These are phyloP conservation scores for Astrothelium subdiscretum DNA, from an alignment of 495 filamentous ascomycete genomes.

Conservation along the genomic window DNA sequence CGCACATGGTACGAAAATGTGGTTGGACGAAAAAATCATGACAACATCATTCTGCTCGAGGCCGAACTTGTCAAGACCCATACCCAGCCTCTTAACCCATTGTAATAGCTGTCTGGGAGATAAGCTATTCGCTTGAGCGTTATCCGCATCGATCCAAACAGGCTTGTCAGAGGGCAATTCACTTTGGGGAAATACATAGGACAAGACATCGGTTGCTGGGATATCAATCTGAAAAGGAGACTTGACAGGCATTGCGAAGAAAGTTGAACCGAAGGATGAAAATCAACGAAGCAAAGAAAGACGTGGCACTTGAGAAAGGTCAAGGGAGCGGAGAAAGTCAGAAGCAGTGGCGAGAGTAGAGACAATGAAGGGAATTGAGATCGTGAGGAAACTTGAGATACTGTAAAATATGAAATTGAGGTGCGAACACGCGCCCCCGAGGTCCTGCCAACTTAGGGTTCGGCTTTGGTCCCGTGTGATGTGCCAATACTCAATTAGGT, in stretches of 20 bases:
- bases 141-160: conserved; percentile 37
- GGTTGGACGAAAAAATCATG: conserved; percentile 35
- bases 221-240: conserved; percentile 32
- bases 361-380: too few species aligned
- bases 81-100: conserved; percentile 33
- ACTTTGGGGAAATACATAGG: conserved; percentile 33
- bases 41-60: conserved; percentile 32
- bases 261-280: not conserved
- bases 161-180: conserved; percentile 28
- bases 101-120: conserved; percentile 29
- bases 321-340: not conserved
- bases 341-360: too few species aligned
- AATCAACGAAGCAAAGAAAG: not conserved
- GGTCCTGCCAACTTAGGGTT: too few species aligned
- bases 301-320: not conserved
- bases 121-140: conserved; percentile 25
- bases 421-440: too few species aligned
- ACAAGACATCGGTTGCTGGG: conserved; percentile 32
- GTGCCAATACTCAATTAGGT: too few species aligned
- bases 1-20: conserved; percentile 37
- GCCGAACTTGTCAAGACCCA: conserved; percentile 30
- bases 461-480: too few species aligned
- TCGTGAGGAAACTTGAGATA: too few species aligned
- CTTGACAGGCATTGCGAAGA: conserved; percentile 24
- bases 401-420: too few species aligned